Conservation (phyloP, 73 alveolate species). For the Paramecium pentaurelia region DNA sequence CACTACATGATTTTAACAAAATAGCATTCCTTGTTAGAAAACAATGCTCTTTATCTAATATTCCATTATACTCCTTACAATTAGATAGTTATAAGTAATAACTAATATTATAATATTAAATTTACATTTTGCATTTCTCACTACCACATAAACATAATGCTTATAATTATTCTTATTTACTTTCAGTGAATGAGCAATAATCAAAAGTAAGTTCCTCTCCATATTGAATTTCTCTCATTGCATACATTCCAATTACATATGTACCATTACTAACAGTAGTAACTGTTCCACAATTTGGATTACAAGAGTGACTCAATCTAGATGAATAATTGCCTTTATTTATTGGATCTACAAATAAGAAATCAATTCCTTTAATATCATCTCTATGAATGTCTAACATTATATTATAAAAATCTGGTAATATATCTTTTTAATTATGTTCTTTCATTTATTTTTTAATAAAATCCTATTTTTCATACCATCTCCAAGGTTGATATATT, state of each 20-base stretch:
- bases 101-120: neutral
- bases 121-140: conserved; percentile 31
- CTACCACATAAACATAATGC: conserved; percentile 94
- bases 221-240: conserved; percentile 87
- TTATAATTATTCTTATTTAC: conserved; percentile 89
- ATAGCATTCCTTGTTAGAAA: conserved; percentile 90
- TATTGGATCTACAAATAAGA: conserved; percentile 89
- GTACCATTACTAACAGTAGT: conserved; percentile 86
- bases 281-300: conserved; percentile 96
- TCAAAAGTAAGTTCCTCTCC: conserved; percentile 98
- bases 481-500: conserved; percentile 93
- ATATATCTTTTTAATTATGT: conserved; percentile 76
- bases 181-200: conserved; percentile 95
- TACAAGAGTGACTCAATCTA: conserved; percentile 94
- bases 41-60: conserved; percentile 85
- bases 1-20: conserved; percentile 76
- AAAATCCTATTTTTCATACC: conserved; percentile 98
- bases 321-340: conserved; percentile 91
- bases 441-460: conserved; percentile 85
- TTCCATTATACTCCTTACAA: conserved; percentile 76
- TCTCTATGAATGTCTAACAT: conserved; percentile 93
- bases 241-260: conserved; percentile 96
- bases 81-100: conserved; percentile 24
- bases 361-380: conserved; percentile 95
- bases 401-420: conserved; percentile 98